Conservation (phyloP, 1,139 yeast genomes). For the Geotrichum citri-aurantii region DNA sequence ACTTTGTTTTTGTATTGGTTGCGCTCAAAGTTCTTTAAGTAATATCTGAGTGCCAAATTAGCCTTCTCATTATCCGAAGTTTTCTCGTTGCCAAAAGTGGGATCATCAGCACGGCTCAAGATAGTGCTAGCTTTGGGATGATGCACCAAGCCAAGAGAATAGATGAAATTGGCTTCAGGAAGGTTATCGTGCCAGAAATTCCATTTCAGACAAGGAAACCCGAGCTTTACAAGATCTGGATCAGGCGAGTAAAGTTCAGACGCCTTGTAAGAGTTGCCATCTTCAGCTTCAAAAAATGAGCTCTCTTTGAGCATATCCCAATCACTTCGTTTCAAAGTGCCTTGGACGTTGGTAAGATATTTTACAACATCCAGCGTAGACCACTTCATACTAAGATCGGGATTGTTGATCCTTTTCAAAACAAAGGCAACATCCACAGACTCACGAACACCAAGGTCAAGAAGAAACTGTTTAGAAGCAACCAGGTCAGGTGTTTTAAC, state of each 20-base stretch:
- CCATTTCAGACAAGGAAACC: slow-evolving; percentile 34
- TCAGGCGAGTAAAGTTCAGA: slow-evolving; percentile 35
- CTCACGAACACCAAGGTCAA: slow-evolving; percentile 36
- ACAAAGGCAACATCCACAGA: slow-evolving; percentile 41
- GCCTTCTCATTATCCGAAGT: slow-evolving; percentile 17
- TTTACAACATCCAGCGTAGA: slow-evolving; percentile 36
- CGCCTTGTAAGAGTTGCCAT: slow-evolving; percentile 23
- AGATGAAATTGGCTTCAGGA: slow-evolving; percentile 32
- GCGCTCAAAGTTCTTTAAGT: slow-evolving; percentile 14
- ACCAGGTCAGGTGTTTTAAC: slow-evolving; percentile 29
- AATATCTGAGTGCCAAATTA: slow-evolving; percentile 28
- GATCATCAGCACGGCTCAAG: slow-evolving; percentile 22
- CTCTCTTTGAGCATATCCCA: slow-evolving; percentile 31
- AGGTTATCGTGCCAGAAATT: slow-evolving; percentile 30
- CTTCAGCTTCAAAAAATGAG: slow-evolving; percentile 30
- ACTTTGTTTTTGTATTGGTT: slow-evolving; percentile 26
- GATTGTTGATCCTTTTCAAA: slow-evolving; percentile 32
- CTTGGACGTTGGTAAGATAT: slow-evolving; percentile 32
- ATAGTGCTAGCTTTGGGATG: slow-evolving; percentile 29
- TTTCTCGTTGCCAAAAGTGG: slow-evolving; percentile 1
- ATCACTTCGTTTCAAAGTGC: slow-evolving; percentile 30
- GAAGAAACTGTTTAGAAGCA: slow-evolving; percentile 32
- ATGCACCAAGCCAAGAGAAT: slow-evolving; percentile 31
- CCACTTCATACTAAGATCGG: slow-evolving; percentile 33
- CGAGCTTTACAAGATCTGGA: slow-evolving; percentile 27